Percentiles rank a stretch among this genome's conserved stretches.
Conservation (phyloP, 176 grass and related monocot species). For the Echinochloa phyllopogon region DNA sequence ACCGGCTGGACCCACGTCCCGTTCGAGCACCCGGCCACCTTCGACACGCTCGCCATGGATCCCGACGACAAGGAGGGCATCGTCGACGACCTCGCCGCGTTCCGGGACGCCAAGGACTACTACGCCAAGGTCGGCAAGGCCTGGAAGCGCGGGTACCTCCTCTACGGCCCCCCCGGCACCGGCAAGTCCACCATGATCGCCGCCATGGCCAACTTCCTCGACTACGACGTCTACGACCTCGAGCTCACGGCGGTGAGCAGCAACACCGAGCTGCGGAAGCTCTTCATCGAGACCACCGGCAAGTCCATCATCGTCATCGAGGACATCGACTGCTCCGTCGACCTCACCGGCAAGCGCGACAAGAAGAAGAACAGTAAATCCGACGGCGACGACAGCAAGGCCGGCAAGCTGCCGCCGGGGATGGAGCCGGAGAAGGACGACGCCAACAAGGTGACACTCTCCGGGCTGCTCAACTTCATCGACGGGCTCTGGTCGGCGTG, state of each 20-base stretch:
- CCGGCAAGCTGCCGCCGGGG: too few species aligned
- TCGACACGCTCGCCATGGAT: too few species aligned
- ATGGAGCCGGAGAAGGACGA: too few species aligned
- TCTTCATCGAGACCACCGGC: background rate
- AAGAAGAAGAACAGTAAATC: too few species aligned
- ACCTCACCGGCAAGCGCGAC: constrained; percentile 43
- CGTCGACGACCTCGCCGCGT: too few species aligned
- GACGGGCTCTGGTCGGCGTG: constrained; percentile 68
- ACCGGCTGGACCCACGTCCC: too few species aligned
- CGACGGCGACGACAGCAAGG: too few species aligned
- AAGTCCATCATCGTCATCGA: constrained; percentile 93
- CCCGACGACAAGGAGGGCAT: too few species aligned
- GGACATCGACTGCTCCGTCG: constrained; percentile 90
- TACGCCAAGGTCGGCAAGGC: too few species aligned
- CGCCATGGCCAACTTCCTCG: constrained; percentile 73
- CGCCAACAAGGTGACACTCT: constrained; percentile 49
- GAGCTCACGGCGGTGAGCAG: constrained; percentile 51
- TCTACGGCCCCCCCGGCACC: constrained; percentile 36
- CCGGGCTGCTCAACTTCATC: constrained; percentile 67
- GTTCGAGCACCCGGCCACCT: too few species aligned
- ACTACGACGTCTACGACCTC: constrained; percentile 77
- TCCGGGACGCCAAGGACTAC: too few species aligned
- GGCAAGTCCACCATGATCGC: constrained; percentile 87
- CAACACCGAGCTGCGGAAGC: background rate
- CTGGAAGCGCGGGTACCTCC: too few species aligned